Conservation (phyloP, 257 asterid genomes). For the Avicennia marina region DNA sequence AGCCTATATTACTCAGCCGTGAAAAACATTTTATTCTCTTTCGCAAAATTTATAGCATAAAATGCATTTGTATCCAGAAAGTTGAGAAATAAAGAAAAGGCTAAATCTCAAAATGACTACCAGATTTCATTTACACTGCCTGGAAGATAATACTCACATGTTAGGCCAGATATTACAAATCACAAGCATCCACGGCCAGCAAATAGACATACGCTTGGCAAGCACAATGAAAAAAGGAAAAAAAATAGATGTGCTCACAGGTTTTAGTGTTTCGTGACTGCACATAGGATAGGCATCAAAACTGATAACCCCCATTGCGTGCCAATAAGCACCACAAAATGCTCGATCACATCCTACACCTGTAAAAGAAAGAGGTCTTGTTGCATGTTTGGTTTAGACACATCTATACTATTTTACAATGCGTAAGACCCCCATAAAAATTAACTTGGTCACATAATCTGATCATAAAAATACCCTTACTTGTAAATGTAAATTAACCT, state of each 20-base stretch:
- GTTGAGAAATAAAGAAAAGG: constrained; percentile 2
- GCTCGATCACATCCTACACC: constrained; percentile 98
- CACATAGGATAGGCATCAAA: constrained; percentile 54
- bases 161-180: constrained; percentile 4
- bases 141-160: background rate
- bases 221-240: background rate
- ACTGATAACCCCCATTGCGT: constrained; percentile 49
- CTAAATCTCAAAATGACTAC: background rate
- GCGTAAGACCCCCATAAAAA: too few species aligned
- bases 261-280: constrained; percentile 63
- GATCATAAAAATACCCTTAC: too few species aligned
- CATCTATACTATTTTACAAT: too few species aligned
- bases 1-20: too few species aligned
- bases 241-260: constrained; percentile 61
- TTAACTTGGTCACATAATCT: too few species aligned
- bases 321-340: constrained; percentile 98
- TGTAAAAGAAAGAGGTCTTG: too few species aligned
- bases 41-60: too few species aligned
- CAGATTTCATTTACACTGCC: background rate
- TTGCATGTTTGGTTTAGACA: too few species aligned
- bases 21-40: too few species aligned
- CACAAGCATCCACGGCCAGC: background rate
- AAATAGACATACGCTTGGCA: background rate
- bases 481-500: too few species aligned
- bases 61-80: background rate